Percentiles rank a stretch among this genome's conserved stretches.
phyloP scores from a whole-genome alignment of 2,329 filamentous ascomycete species.

The Aspergillus alliaceus region DNA sequence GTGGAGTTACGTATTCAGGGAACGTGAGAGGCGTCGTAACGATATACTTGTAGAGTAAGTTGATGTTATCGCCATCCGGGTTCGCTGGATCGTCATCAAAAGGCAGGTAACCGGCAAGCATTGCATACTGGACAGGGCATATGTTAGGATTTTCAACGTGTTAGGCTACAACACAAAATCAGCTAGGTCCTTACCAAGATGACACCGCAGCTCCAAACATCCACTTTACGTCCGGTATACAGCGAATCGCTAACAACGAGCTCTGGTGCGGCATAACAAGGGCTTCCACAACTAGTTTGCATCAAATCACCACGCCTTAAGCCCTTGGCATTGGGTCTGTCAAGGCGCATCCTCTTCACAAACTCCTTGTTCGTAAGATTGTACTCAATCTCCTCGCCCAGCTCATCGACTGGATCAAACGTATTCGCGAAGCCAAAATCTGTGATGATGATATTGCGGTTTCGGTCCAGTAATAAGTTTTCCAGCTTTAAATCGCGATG shows the following conservation, averaged over 20 bases:
- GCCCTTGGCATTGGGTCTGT: conserved; percentile 73
- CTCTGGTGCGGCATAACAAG: conserved; percentile 95
- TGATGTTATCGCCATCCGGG: conserved; percentile 98
- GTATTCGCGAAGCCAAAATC: conserved; percentile 99
- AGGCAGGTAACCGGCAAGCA: conserved; percentile 95
- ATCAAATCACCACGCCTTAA: conserved; percentile 88
- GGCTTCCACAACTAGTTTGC: conserved; percentile 98
- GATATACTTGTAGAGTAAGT: conserved; percentile 98
- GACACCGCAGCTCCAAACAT: conserved; percentile 98
- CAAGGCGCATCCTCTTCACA: conserved; percentile 81
- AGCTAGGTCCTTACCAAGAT: conserved; percentile 73
- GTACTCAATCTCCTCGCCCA: conserved; percentile 86
- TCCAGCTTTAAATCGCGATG: conserved; percentile 96
- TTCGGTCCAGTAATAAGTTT: conserved; percentile 90
- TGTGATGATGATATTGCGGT: conserved; percentile 98
- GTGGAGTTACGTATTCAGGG: conserved; percentile 96
- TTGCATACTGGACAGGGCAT: conserved; percentile 75
- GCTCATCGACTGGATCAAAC: conserved; percentile 84
- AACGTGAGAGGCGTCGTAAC: conserved; percentile 96
- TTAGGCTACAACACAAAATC: not conserved
- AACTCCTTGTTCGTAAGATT: conserved; percentile 84
- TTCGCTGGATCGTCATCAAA: conserved; percentile 99
- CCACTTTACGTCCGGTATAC: conserved; percentile 95
- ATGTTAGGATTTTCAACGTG: not conserved
- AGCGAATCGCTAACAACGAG: conserved; percentile 95